Conservation (phyloP, 2,329 filamentous ascomycete species). For the Sclerotinia borealis region DNA sequence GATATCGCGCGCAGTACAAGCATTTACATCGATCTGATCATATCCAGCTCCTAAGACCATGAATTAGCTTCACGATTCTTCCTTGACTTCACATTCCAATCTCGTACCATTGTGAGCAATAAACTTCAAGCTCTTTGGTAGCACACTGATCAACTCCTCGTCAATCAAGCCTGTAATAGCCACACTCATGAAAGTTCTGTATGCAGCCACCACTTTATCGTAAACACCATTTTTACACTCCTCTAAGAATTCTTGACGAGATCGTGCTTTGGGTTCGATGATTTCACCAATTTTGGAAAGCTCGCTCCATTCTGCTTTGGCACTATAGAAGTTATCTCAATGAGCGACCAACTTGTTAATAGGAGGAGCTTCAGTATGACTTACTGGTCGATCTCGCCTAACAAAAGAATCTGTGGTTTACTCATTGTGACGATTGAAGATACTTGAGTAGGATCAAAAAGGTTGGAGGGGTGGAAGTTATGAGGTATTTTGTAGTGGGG, state of each 20-base stretch:
- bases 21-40: conserved; percentile 70
- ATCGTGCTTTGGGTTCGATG: conserved; percentile 53
- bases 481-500: conserved; percentile 21
- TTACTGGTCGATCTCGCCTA: conserved; percentile 60
- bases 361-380: conserved; percentile 30
- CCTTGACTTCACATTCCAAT: not conserved
- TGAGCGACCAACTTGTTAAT: not conserved
- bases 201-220: conserved; percentile 59
- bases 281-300: conserved; percentile 60
- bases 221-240: conserved; percentile 61
- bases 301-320: conserved; percentile 56
- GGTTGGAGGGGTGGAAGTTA: not conserved
- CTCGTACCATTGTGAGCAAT: conserved; percentile 54
- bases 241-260: conserved; percentile 60
- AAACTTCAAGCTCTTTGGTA: conserved; percentile 50
- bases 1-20: conserved; percentile 61
- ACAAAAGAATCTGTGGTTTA: conserved; percentile 54
- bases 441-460: not conserved
- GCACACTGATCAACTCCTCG: conserved; percentile 55
- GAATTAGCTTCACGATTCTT: not conserved
- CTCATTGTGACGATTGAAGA: conserved; percentile 23
- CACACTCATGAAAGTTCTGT: conserved; percentile 64
- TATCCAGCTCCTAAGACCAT: conserved; percentile 64
- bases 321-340: conserved; percentile 40
- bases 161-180: conserved; percentile 64